phyloP scores from a whole-genome alignment of 805 yeast genomes.

The Candida taoyuanica region DNA sequence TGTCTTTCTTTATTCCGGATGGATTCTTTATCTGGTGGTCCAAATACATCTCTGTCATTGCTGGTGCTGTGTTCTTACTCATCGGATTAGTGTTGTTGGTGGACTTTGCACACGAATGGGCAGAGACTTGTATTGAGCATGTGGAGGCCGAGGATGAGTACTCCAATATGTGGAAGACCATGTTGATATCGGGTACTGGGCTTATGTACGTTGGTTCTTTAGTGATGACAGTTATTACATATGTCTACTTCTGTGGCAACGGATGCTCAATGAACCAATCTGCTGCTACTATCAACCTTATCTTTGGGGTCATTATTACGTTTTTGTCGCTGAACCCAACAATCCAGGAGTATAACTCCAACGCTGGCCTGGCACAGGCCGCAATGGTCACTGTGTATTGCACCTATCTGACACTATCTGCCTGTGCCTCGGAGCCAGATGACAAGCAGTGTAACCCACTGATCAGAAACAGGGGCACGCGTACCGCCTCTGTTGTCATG shows the following conservation, averaged over 20 bases:
- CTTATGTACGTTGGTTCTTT: constrained; percentile 76
- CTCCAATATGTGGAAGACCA: constrained; percentile 64
- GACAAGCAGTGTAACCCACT: constrained; percentile 90
- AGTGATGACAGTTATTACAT: constrained; percentile 74
- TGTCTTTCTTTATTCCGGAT: constrained; percentile 82
- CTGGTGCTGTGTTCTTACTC: constrained; percentile 79
- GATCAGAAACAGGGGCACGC: constrained; percentile 81
- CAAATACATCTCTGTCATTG: constrained; percentile 77
- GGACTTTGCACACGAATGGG: constrained; percentile 98
- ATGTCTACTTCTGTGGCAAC: constrained; percentile 69
- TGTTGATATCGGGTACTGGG: constrained; percentile 82
- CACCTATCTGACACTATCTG: constrained; percentile 84
- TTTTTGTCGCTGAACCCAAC: constrained; percentile 71
- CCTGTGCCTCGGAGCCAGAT: constrained; percentile 95
- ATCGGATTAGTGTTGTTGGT: constrained; percentile 88
- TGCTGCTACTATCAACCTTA: constrained; percentile 73
- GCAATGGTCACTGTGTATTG: constrained; percentile 95
- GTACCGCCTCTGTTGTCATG: constrained; percentile 79
- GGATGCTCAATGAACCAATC: constrained; percentile 89
- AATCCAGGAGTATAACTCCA: constrained; percentile 89
- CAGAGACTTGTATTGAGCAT: constrained; percentile 88
- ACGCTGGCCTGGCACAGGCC: constrained; percentile 93
- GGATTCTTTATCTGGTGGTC: constrained; percentile 86
- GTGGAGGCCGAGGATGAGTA: constrained; percentile 75
- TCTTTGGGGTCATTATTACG: constrained; percentile 61